Conservation (phyloP, 306 rosid species). For the Cucurbita argyrosperma region DNA sequence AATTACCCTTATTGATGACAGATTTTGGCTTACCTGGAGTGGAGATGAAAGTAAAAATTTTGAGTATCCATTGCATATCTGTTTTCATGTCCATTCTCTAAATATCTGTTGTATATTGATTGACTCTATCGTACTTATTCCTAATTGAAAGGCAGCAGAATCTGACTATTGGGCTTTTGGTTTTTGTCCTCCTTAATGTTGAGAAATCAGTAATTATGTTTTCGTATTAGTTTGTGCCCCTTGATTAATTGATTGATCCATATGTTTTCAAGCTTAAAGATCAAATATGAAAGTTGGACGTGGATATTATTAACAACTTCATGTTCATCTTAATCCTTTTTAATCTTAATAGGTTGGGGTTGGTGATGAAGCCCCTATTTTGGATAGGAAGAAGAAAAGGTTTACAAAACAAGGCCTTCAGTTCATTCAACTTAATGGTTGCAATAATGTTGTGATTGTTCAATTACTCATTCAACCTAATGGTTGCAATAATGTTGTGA, state of each 20-base stretch:
- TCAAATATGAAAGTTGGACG: neutral
- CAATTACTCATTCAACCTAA: neutral
- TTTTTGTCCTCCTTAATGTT: neutral
- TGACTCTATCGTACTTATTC: neutral
- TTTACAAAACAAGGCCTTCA: neutral
- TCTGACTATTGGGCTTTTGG: neutral
- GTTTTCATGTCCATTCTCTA: neutral
- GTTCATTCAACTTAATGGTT: neutral
- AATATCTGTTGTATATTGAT: neutral
- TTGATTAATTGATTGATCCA: neutral
- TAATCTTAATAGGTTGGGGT: neutral
- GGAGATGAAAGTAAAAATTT: conserved; percentile 47
- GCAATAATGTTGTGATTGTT: neutral
- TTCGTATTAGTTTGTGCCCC: neutral
- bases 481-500: neutral
- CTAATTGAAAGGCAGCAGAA: neutral
- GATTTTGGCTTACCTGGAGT: conserved; percentile 5
- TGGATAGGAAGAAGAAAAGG: neutral
- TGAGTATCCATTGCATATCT: conserved; percentile 32
- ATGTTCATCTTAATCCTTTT: neutral
- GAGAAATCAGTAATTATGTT: neutral
- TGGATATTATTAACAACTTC: neutral
- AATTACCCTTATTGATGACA: neutral
- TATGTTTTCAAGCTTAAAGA: neutral
- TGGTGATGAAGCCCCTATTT: neutral